phyloP scores from a whole-genome alignment of 768 basidiomycete species.

The Trametes cingulata region DNA sequence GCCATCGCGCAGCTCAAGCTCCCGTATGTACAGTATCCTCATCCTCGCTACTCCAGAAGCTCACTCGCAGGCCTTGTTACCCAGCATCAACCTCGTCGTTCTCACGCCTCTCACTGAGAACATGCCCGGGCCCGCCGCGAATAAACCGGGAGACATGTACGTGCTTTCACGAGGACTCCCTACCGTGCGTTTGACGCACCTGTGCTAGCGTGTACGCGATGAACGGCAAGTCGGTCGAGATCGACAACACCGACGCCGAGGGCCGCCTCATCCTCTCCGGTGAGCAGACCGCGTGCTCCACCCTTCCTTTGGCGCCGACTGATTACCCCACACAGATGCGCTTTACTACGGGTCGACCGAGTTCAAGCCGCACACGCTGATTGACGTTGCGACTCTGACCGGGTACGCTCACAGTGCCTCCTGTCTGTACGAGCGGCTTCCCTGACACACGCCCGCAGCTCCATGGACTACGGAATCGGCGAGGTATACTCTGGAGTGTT shows the following conservation, averaged over 20 bases:
- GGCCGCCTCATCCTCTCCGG: conserved; percentile 76
- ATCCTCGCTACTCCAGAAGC: not conserved
- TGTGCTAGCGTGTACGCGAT: conserved; percentile 73
- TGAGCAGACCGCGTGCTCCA: conserved; percentile 30
- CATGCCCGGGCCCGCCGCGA: conserved; percentile 68
- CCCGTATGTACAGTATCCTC: conserved; percentile 53
- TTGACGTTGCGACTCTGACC: conserved; percentile 88
- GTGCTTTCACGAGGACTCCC: conserved; percentile 23
- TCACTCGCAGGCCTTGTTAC: not conserved
- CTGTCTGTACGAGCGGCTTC: not conserved
- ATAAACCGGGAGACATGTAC: conserved; percentile 84
- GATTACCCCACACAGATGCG: conserved; percentile 52
- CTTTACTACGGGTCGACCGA: conserved; percentile 78
- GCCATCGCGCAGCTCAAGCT: conserved; percentile 80
- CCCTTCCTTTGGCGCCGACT: not conserved
- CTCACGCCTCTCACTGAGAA: conserved; percentile 82
- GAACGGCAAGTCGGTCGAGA: conserved; percentile 85
- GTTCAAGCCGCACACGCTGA: conserved; percentile 78
- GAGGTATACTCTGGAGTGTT: conserved; percentile 80
- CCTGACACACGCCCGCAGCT: conserved; percentile 40
- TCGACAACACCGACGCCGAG: conserved; percentile 88
- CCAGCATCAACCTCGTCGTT: conserved; percentile 73
- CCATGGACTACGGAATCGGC: conserved; percentile 72
- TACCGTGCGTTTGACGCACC: not conserved
- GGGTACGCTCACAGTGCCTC: conserved; percentile 44